Conservation (phyloP, 768 basidiomycete genomes). For the Lactarius pseudohatsudake region DNA sequence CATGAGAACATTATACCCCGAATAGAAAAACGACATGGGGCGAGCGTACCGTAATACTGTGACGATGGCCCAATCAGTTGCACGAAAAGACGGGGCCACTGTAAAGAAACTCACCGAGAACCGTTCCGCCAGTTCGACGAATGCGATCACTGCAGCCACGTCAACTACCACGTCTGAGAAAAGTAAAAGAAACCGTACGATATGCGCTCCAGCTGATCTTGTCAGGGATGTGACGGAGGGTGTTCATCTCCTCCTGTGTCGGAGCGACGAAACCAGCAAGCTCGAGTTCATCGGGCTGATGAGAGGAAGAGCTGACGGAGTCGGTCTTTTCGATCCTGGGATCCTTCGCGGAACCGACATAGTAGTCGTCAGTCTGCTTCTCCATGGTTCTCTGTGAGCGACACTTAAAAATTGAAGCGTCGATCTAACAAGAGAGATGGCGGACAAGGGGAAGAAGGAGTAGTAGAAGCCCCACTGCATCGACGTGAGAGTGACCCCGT, state of each 20-base stretch:
- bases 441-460: not conserved
- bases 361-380: constrained; percentile 24
- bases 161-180: not conserved
- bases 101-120: constrained; percentile 31
- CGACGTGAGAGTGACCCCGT: not conserved
- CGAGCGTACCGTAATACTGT: constrained; percentile 26
- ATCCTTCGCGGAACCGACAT: constrained; percentile 20
- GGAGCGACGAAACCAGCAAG: constrained; percentile 27
- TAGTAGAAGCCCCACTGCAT: not conserved
- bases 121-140: constrained; percentile 35
- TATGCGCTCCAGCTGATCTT: constrained; percentile 31
- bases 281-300: constrained; percentile 6
- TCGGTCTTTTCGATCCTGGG: not conserved
- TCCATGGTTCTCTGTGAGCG: constrained; percentile 16
- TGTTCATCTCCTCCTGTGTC: constrained; percentile 30
- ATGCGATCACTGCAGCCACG: constrained; percentile 30
- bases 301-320: constrained; percentile 3
- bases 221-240: constrained; percentile 32
- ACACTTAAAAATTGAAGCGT: not conserved
- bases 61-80: constrained; percentile 7
- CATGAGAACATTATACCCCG: not conserved
- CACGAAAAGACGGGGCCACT: not conserved
- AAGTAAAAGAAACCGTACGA: not conserved
- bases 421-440: not conserved
- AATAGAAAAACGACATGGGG: not conserved